phyloP scores from a whole-genome alignment of 2,329 filamentous ascomycete genomes.

The Sclerotinia glacialis region DNA sequence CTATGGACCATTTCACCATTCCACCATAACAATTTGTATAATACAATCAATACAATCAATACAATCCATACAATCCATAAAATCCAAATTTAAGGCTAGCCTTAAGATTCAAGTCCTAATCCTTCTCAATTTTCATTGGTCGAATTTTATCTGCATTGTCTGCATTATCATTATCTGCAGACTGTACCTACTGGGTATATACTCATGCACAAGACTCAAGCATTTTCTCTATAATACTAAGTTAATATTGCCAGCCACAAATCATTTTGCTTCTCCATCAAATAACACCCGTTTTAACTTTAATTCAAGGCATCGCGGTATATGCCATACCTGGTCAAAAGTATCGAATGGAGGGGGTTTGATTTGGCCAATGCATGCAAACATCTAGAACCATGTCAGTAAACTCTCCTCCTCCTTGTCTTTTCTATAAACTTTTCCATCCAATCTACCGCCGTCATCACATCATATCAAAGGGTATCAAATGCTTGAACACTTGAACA shows the following conservation, averaged over 20 bases:
- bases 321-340: background rate
- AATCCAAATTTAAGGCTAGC: too few relatives aligned
- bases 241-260: background rate
- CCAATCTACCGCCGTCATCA: background rate
- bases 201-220: too few relatives aligned
- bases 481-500: background rate
- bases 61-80: too few relatives aligned
- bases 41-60: too few relatives aligned
- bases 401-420: background rate
- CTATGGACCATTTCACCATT: too few relatives aligned
- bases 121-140: too few relatives aligned
- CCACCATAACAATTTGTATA: too few relatives aligned
- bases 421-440: background rate
- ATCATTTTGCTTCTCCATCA: background rate
- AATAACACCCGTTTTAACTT: background rate
- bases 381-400: background rate
- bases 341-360: background rate
- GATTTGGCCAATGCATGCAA: background rate
- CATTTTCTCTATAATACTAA: background rate
- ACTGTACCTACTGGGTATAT: too few relatives aligned
- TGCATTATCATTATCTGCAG: too few relatives aligned
- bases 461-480: too few relatives aligned
- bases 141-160: too few relatives aligned
- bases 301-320: background rate
- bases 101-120: too few relatives aligned